Evolutionary conservation across 139 green algal species (phyloP), one percentile per base, ranked within the genome.

Genomic region (Tetradesmus lagerheimii): DNA sequence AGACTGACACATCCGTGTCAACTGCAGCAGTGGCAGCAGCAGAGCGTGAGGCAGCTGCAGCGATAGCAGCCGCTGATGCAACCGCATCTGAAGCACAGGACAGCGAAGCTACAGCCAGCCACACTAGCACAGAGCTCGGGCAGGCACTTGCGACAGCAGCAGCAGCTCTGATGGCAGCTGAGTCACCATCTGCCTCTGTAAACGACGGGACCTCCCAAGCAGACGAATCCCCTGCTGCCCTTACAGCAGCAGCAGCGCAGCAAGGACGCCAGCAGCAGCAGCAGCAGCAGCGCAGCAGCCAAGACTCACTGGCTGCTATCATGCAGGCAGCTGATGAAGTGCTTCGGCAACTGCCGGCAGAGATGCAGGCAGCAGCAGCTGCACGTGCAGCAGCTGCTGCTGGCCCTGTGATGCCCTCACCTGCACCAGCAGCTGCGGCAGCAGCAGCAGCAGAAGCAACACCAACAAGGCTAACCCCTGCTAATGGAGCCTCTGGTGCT

Each of bases 311-410:
- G 34, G 66, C 38, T 27, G 57, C n/a, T 6, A 86, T 91, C 77
- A 86, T 91, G 37, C 53, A 75, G 20, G 76, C 62, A 66, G 87
- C 87, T 35, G 87, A 91, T 35, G 87, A 86, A 27, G 87, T 91
- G 20, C 57, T 91, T 62, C 50, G 29, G 78, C 87, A 87, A 78
- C 78, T 91, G 87, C 87, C 87, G 27, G 87, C 53, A 37, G 87
- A 91, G 38, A 91, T 91, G 78, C 77, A 86, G 38, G 87, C 87
- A 29, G 78, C 77, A 41, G 53, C 66, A 15, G 78, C 77, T 25
- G 62, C 47, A 23, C 78, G 79, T 45, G 76, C 78, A 12, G 79
- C 50, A 29, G 87, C 87, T n/a, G 77, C 86, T 38, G 74, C 86
- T 5, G 75, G 34, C 29, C 43, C 50, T 5, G n/a, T 35, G 20